Percentiles rank a stretch among this genome's conserved stretches.
phyloP scores from a whole-genome alignment of 176 grass and related monocot genomes.

The Pontederia paniculata region DNA sequence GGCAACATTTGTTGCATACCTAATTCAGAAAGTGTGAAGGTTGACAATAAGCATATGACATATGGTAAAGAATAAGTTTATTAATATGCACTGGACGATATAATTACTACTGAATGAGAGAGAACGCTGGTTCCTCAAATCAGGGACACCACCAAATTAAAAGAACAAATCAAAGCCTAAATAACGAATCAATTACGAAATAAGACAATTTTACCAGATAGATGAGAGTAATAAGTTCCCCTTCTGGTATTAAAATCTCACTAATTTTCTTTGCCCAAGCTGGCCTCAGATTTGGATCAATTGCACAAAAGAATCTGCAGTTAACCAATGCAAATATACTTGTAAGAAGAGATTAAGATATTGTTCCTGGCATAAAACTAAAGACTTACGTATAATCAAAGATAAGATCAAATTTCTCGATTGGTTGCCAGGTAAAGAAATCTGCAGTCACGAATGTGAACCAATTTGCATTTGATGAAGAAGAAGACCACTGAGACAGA shows the following conservation, averaged over 20 bases:
- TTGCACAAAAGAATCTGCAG: constrained; percentile 83
- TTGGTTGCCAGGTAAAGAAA: constrained; percentile 38
- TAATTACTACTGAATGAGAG: too few relatives aligned
- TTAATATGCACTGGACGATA: too few relatives aligned
- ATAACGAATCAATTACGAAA: background rate
- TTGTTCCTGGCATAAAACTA: background rate
- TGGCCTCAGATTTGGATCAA: constrained; percentile 57
- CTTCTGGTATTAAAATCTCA: constrained; percentile 66
- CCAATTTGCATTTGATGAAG: constrained; percentile 47
- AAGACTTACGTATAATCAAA: constrained; percentile 56
- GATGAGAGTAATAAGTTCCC: constrained; percentile 81
- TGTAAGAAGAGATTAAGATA: background rate
- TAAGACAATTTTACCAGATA: constrained; percentile 44
- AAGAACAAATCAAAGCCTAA: background rate
- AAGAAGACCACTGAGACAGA: constrained; percentile 45
- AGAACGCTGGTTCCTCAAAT: too few relatives aligned
- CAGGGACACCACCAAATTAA: too few relatives aligned
- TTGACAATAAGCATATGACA: too few relatives aligned
- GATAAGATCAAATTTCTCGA: constrained; percentile 60
- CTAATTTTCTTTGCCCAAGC: constrained; percentile 62
- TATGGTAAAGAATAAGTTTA: too few relatives aligned
- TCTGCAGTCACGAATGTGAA: constrained; percentile 35
- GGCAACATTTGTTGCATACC: too few relatives aligned
- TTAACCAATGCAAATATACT: background rate
- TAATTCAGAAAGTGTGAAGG: too few relatives aligned